phyloP scores from a whole-genome alignment of 495 filamentous ascomycete genomes.

The Penicillium paradoxum region DNA sequence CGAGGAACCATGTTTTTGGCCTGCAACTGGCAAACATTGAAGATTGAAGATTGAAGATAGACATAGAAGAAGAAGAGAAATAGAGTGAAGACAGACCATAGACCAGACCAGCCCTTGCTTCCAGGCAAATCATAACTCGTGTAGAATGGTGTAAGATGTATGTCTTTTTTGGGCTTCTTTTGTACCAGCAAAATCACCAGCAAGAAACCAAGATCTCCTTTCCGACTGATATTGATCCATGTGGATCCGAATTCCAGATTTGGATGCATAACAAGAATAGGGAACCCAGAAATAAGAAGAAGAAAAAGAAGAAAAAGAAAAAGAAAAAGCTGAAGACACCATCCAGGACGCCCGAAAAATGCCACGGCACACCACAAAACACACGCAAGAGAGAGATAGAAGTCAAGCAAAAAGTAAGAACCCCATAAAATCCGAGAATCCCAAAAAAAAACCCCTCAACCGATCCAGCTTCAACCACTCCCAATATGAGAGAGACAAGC shows the following conservation, averaged over 20 bases:
- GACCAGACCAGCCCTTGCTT: background rate
- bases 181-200: constrained; percentile 4
- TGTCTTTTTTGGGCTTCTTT: constrained; percentile 8
- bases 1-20: background rate
- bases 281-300: background rate
- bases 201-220: background rate
- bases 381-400: background rate
- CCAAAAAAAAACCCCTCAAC: background rate
- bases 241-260: background rate
- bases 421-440: too few relatives aligned
- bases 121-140: background rate
- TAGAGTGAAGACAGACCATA: background rate
- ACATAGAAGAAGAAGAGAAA: constrained; percentile 1
- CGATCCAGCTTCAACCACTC: background rate
- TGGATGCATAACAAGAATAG: background rate
- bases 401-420: background rate
- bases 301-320: background rate
- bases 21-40: background rate
- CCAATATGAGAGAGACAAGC: background rate
- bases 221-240: background rate
- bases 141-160: constrained; percentile 9
- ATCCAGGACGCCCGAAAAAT: background rate
- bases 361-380: background rate
- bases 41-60: background rate
- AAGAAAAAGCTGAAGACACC: background rate